Conservation (phyloP, 148 eudicot species). For the Heliosperma pusillum region DNA sequence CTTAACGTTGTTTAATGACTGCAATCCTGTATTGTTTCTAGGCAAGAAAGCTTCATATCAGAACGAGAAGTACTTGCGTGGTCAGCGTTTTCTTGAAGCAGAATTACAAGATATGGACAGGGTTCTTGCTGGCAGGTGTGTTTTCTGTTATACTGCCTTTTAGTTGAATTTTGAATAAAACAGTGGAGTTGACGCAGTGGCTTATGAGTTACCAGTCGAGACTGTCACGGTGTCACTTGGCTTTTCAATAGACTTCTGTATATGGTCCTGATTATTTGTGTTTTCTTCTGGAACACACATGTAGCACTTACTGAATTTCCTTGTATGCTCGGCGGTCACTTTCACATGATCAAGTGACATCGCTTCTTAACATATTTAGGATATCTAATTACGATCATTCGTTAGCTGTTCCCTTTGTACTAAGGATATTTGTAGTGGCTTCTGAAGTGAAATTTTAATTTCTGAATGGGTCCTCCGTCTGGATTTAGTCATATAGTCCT, state of each 20-base stretch:
- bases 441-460: not conserved
- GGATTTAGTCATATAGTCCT: constrained; percentile 20
- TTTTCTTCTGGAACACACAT: too few relatives aligned
- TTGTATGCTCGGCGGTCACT: not conserved
- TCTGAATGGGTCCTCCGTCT: constrained; percentile 1
- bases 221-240: too few relatives aligned
- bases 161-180: too few relatives aligned
- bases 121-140: constrained; percentile 74
- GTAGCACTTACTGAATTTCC: too few relatives aligned
- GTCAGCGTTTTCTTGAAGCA: constrained; percentile 88
- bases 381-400: constrained; percentile 18
- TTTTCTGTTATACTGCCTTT: constrained; percentile 3
- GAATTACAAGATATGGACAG: constrained; percentile 86
- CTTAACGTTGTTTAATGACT: not conserved
- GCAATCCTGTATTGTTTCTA: constrained; percentile 21
- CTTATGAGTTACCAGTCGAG: too few relatives aligned
- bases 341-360: not conserved
- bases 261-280: too few relatives aligned
- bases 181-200: too few relatives aligned
- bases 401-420: constrained; percentile 19
- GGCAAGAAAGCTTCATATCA: constrained; percentile 70
- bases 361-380: not conserved
- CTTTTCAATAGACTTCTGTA: too few relatives aligned
- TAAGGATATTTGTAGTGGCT: constrained; percentile 18
- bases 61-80: constrained; percentile 86